Evolutionary conservation across 805 yeast species (phyloP).

Genomic region (Clavispora phyllophila): DNA sequence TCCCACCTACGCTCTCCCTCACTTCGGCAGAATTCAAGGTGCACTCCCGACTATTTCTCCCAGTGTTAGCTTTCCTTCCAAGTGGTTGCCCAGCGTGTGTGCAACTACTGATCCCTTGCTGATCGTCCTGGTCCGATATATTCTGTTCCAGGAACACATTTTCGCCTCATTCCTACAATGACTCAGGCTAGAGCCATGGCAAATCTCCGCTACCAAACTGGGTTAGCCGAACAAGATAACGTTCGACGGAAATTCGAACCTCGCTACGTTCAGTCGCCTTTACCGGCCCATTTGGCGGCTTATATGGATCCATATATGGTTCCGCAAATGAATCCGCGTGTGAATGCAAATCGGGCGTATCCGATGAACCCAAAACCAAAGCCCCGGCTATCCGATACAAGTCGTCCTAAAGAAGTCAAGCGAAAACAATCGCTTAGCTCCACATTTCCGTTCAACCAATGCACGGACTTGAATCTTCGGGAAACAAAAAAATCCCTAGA

Average conservation of each 20-base stretch:
- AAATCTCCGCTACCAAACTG: background rate
- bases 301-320: background rate
- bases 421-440: slow-evolving; percentile 4
- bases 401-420: too few species aligned
- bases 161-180: background rate
- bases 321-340: background rate
- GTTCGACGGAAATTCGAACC: background rate
- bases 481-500: slow-evolving; percentile 8
- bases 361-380: background rate
- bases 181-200: background rate
- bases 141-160: background rate
- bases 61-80: too few species aligned
- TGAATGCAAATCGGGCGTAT: background rate
- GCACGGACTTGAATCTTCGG: slow-evolving; percentile 6
- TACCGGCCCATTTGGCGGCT: background rate
- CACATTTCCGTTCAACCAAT: slow-evolving; percentile 4
- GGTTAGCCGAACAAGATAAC: background rate
- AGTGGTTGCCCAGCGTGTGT: too few species aligned
- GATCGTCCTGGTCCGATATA: background rate
- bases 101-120: too few species aligned
- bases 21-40: too few species aligned
- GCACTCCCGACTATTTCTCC: too few species aligned
- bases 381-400: too few species aligned
- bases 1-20: too few species aligned
- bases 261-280: background rate